phyloP scores from a whole-genome alignment of 139 green algal species.

The Microglena sp. region DNA sequence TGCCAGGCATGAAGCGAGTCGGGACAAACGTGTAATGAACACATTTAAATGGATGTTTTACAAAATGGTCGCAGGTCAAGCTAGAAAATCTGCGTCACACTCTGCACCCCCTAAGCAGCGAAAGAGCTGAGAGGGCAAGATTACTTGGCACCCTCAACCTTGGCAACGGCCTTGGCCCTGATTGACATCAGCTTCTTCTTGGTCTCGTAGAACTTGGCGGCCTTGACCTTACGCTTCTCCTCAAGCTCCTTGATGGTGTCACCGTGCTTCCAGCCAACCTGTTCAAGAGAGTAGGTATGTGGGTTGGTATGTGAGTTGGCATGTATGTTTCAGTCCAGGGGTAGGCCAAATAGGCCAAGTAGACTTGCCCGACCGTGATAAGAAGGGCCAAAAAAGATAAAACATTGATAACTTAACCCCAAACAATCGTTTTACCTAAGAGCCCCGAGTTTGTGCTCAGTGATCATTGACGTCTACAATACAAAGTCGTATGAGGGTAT shows the following conservation, averaged over 20 bases:
- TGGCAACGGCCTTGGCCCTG: conserved; percentile 56
- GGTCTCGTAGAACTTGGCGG: conserved; percentile 64
- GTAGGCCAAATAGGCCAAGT: neutral
- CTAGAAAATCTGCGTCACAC: no score
- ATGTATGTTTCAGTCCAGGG: neutral
- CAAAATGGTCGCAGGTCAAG: no score
- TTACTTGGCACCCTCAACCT: conserved; percentile 27
- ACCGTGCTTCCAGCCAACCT: conserved; percentile 96
- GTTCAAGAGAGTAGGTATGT: neutral
- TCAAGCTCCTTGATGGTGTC: conserved; percentile 81
- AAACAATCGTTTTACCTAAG: no score
- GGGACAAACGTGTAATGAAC: no score
- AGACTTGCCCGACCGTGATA: neutral
- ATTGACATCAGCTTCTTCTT: conserved; percentile 69
- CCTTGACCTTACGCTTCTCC: conserved; percentile 79
- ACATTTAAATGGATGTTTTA: no score
- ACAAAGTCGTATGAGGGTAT: no score
- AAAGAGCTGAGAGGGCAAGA: no score
- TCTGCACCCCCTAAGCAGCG: no score
- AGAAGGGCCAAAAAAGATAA: neutral
- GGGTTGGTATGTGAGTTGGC: neutral
- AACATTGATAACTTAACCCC: neutral
- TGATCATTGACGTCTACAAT: no score
- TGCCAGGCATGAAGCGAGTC: no score
- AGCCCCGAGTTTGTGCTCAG: no score